Evolutionary conservation across 352 stramenopile genomes (phyloP).

Genomic region (Paralagenidium karlingii): DNA sequence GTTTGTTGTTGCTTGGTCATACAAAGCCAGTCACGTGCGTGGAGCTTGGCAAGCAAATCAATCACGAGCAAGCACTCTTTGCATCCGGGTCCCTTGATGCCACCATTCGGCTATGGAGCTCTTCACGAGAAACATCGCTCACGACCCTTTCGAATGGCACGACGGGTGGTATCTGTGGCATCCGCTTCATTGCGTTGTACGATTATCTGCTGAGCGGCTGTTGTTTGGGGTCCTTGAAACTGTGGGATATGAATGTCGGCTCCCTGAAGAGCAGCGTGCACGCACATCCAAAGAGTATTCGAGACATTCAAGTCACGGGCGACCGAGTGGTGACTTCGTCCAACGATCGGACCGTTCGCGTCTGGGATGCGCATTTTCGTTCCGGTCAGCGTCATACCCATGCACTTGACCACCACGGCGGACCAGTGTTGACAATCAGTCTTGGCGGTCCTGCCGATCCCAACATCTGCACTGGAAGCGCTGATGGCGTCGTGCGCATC

Average conservation of each 20-base stretch:
- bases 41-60: slow-evolving; percentile 61
- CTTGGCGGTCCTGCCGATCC: slow-evolving; percentile 60
- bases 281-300: slow-evolving; percentile 38
- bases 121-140: slow-evolving; percentile 38
- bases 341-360: slow-evolving; percentile 63
- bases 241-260: slow-evolving; percentile 47
- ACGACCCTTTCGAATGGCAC: slow-evolving; percentile 28
- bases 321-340: slow-evolving; percentile 54
- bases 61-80: slow-evolving; percentile 34
- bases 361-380: slow-evolving; percentile 70
- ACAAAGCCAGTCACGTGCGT: slow-evolving; percentile 43
- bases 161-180: slow-evolving; percentile 28
- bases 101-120: slow-evolving; percentile 67
- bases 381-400: slow-evolving; percentile 29
- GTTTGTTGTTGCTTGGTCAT: slow-evolving; percentile 52
- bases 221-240: slow-evolving; percentile 33
- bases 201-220: slow-evolving; percentile 52
- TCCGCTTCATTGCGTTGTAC: slow-evolving; percentile 47
- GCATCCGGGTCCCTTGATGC: slow-evolving; percentile 54
- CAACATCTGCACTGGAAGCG: slow-evolving; percentile 61
- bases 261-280: slow-evolving; percentile 42
- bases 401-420: slow-evolving; percentile 40
- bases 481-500: slow-evolving; percentile 62
- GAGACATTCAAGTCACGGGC: slow-evolving; percentile 58
- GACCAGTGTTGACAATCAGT: slow-evolving; percentile 52